Percentiles rank a stretch among this genome's conserved stretches.
Conservation (phyloP, 2,329 filamentous ascomycete genomes). For the Dendrostoma leiphaemia region DNA sequence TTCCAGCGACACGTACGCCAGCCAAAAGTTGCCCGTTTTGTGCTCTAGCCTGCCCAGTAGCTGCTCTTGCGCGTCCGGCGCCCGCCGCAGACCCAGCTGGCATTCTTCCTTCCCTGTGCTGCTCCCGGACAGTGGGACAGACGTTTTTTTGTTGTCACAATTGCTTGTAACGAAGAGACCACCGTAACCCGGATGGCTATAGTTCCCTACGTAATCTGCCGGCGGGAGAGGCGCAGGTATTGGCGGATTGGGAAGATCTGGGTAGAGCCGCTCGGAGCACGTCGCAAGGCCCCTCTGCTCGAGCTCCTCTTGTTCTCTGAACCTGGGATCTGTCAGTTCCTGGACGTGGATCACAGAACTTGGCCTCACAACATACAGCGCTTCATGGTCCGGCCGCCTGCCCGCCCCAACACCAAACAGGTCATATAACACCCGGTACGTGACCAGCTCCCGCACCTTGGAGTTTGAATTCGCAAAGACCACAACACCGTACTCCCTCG, state of each 20-base stretch:
- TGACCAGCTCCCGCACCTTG: conserved; percentile 10
- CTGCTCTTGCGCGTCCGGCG: background rate
- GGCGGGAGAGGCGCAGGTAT: conserved; percentile 8
- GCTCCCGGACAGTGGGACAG: background rate
- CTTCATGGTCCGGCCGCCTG: conserved; percentile 16
- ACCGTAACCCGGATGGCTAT: conserved; percentile 18
- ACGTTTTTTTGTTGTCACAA: background rate
- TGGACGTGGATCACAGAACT: too few relatives aligned
- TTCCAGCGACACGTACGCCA: background rate
- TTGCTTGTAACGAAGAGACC: conserved; percentile 1
- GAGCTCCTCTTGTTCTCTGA: background rate
- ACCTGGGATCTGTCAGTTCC: background rate
- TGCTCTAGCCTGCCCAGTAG: background rate
- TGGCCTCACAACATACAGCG: conserved; percentile 2
- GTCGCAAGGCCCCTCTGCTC: background rate
- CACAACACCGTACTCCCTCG: conserved; percentile 16
- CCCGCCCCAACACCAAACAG: conserved; percentile 18
- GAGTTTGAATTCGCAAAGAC: conserved; percentile 15
- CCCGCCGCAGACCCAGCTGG: background rate
- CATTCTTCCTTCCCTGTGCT: background rate
- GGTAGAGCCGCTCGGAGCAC: conserved; percentile 19
- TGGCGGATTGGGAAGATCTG: conserved; percentile 14
- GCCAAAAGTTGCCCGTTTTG: conserved; percentile 11
- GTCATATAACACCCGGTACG: conserved; percentile 20
- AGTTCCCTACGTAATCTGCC: conserved; percentile 13